phyloP scores from a whole-genome alignment of 352 stramenopile species.

The Globisporangium middletonii region DNA sequence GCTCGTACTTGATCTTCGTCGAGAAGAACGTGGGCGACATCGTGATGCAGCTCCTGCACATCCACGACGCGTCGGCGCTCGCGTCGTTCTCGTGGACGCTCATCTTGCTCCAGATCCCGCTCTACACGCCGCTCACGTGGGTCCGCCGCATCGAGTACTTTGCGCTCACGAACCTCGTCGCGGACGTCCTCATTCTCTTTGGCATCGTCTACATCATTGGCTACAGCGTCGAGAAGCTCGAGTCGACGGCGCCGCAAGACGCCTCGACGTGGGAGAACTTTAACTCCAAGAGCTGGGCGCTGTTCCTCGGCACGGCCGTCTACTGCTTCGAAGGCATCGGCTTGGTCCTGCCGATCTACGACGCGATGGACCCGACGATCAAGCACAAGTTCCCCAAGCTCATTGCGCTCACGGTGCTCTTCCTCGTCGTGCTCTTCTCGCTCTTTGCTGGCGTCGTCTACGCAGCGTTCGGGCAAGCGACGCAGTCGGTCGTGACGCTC shows the following conservation, averaged over 20 bases:
- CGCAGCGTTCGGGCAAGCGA: constrained; percentile 42
- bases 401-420: constrained; percentile 37
- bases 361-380: constrained; percentile 42
- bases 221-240: constrained; percentile 42
- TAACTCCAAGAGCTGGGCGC: constrained; percentile 53
- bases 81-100: constrained; percentile 30
- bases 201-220: constrained; percentile 52
- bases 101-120: constrained; percentile 53
- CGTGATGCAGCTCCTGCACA: constrained; percentile 41
- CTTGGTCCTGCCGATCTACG: constrained; percentile 63
- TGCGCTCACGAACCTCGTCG: constrained; percentile 59
- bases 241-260: constrained; percentile 13
- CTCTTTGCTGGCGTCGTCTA: constrained; percentile 53
- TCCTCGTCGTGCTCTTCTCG: constrained; percentile 49
- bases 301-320: constrained; percentile 57
- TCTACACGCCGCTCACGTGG: constrained; percentile 67
- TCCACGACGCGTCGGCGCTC: constrained; percentile 23
- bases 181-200: constrained; percentile 53
- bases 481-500: constrained; percentile 54
- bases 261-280: constrained; percentile 51
- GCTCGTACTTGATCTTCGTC: constrained; percentile 73
- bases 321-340: constrained; percentile 75
- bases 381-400: constrained; percentile 63
- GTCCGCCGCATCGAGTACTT: constrained; percentile 75
- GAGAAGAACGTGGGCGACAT: constrained; percentile 64